Base-by-base conservation (phyloP, 192 early-diverging fungal species). In the Rhizophagus prolifer region DNA sequence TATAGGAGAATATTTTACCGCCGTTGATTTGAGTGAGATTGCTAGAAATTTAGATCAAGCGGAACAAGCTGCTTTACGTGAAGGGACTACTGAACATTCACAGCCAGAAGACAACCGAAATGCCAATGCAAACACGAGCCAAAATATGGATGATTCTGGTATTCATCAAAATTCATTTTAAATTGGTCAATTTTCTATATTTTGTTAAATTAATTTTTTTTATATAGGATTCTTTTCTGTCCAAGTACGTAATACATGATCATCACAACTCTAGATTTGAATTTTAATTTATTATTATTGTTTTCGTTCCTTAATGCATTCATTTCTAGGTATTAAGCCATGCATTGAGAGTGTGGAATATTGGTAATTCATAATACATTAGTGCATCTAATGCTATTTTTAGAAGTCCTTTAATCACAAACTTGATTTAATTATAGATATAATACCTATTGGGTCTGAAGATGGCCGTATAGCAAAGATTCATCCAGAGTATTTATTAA, bases 11-110 rank as follows among this genome's bases (percentile, higher is more conserved):
- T 93, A 92, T 72, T 94, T 93, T 70, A 90, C 92, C 4, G 90
- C 93, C 6, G 88, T 93, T 10, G 93, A 95, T 82, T 78, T 95
- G 14, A 87, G 91, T 26, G 85, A 87, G 30, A 85, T 95, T 54
- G 93, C 90, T 26, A 78, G 84, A 28, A 85, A 92, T 58, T 80
- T 95, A 25, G 93, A 95, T 81, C 77, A 77, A 9, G 77, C 76
- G 58, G 93, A 95, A 80, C 85, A 79, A 41, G 74, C 70, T 23
- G 86, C 83, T 0, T 72, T 84, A 30, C 76, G 76, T n/a, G 79
- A 81, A 64, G 78, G 81, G 13, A 76, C 63, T 9, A 36, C 67
- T 19, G 66, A 36, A n/a, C 14, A 44, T 61, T 38, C 16, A 38
- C 14, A 67, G 60, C 36, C 16, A 31, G 41, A 63, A 8, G 59